A percentile compares a stretch with the other conserved stretches of the same genome.
These are phyloP conservation scores for Bipolaris cookei DNA, from an alignment of 2,329 filamentous ascomycete genomes.

Conservation along the genomic window DNA sequence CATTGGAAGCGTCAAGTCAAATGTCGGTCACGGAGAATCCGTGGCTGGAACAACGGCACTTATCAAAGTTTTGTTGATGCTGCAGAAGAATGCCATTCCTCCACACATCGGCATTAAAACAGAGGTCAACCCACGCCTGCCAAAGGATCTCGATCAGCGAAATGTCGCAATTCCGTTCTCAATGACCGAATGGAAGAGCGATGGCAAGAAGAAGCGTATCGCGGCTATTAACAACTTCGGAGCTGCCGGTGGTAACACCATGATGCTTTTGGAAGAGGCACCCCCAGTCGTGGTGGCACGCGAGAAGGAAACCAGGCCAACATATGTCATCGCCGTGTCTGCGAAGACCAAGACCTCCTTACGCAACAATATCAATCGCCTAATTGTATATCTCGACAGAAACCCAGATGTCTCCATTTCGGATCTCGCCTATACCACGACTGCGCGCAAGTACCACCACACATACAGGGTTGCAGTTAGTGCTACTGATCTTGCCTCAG, in stretches of 20 bases:
- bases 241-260: slow-evolving; percentile 1
- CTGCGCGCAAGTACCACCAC: slow-evolving; percentile 32
- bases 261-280: slow-evolving; percentile 1
- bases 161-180: slow-evolving; percentile 4
- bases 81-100: slow-evolving; percentile 32
- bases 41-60: slow-evolving; percentile 41
- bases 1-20: slow-evolving; percentile 42
- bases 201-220: background rate
- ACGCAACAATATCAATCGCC: slow-evolving; percentile 5
- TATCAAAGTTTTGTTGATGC: slow-evolving; percentile 45
- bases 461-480: slow-evolving; percentile 13
- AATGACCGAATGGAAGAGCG: background rate
- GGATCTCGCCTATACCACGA: slow-evolving; percentile 31
- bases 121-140: slow-evolving; percentile 8
- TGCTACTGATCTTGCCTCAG: background rate
- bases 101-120: background rate
- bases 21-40: slow-evolving; percentile 48
- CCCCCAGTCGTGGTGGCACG: slow-evolving; percentile 8
- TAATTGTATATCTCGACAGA: slow-evolving; percentile 6
- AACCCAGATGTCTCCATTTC: background rate
- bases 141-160: background rate
- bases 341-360: slow-evolving; percentile 11
- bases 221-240: slow-evolving; percentile 3
- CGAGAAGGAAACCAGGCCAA: background rate
- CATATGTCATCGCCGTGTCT: background rate